Evolutionary conservation across 2,329 filamentous ascomycete species (phyloP), one percentile per base, ranked within the genome.

Genomic region (Didymella glomerata): DNA sequence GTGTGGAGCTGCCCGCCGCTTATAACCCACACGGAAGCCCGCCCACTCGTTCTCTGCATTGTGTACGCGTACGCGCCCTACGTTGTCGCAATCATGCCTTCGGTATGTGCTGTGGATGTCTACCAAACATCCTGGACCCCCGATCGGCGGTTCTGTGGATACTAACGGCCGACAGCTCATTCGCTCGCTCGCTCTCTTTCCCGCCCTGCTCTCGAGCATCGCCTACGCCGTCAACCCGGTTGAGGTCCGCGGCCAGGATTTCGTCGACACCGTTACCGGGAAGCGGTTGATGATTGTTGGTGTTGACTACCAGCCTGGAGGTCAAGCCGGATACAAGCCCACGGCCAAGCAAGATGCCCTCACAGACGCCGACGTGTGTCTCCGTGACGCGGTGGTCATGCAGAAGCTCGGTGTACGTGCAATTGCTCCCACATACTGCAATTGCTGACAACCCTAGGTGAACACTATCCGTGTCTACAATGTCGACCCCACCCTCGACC

Each of bases 381-480:
- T 88, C 64, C 83, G 87, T 52, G 86, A 89, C 79, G 86, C 86
- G 18, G 84, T 84, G 22, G 77, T 89, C 45, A 85, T 89, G 80
- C 87, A 89, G 76, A 77, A 80, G 60, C 77, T 89, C 49, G 87
- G 86, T 73, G 83, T 69, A 45, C 18, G 63, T 64, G 24, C 30
- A 47, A 27, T 44, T 10, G 24, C 25, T 14, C n/a, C 24, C 7
- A 25, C 20, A 6, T 18, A 22, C 11, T 44, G 20, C 44, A 32
- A 30, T 40, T 34, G 30, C 49, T 53, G 27, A 58, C 22, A 18
- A 5, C 3, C 13, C 22, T n/a, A 64, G 58, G 61, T 86, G 65
- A 89, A 89, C 76, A 87, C 86, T 9, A 86, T 89, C 66, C 85
- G 87, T 59, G 82, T 86, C 53, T 89, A 89, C 82, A 88, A 88